phyloP scores from a whole-genome alignment of 345 rosid species.

The Fremontodendron californicum region DNA sequence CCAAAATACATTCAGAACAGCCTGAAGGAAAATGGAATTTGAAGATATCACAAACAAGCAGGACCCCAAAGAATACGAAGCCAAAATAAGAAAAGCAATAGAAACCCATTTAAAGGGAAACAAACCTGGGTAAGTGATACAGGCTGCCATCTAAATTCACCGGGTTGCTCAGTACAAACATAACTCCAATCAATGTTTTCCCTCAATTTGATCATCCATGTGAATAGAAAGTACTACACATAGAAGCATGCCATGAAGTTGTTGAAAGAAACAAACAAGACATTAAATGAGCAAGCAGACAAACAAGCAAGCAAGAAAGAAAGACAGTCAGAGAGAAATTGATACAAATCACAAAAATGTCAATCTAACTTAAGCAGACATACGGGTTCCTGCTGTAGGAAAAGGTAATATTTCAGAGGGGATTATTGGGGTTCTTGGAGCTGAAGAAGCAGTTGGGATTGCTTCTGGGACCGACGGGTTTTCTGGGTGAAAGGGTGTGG shows the following conservation, averaged over 20 bases:
- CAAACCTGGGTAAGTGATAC: constrained; percentile 91
- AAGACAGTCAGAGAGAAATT: not conserved
- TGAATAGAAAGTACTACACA: constrained; percentile 61
- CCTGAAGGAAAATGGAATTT: constrained; percentile 37
- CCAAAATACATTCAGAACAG: constrained; percentile 76
- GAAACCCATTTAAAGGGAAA: constrained; percentile 7
- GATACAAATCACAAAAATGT: not conserved
- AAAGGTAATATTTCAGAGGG: not conserved
- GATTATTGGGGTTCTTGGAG: too few relatives aligned
- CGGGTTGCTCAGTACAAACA: constrained; percentile 90
- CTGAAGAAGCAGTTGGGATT: too few relatives aligned
- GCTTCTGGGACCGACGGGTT: too few relatives aligned
- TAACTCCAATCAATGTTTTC: constrained; percentile 77
- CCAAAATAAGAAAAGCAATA: constrained; percentile 14
- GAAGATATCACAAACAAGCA: not conserved
- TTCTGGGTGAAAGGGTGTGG: too few relatives aligned
- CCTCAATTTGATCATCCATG: constrained; percentile 99
- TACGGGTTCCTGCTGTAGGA: too few relatives aligned
- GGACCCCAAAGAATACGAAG: not conserved
- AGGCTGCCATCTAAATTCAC: constrained; percentile 95
- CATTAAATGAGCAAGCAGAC: not conserved
- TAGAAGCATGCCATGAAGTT: not conserved
- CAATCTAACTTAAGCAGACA: not conserved
- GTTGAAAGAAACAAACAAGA: not conserved
- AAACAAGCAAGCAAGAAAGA: too few relatives aligned